A percentile compares a stretch with the other conserved stretches of the same genome.
Evolutionary conservation across 2,329 filamentous ascomycete species (phyloP).

Genomic region (Colletotrichum zoysiae): DNA sequence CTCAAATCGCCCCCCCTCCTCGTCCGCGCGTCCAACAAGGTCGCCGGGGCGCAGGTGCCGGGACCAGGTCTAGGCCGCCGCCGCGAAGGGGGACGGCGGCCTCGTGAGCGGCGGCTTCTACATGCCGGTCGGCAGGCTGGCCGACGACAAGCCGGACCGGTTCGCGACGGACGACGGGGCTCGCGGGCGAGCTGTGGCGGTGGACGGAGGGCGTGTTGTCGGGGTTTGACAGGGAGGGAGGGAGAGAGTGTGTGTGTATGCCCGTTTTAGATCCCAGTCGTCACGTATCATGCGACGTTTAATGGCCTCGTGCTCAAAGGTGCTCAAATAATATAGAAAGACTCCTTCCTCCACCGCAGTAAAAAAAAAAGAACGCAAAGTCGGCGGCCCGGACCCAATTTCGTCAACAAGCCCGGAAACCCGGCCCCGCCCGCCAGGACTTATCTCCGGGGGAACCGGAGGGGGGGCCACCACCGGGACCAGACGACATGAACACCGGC

Average conservation of each 20-base stretch:
- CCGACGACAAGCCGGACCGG: slow-evolving; percentile 43
- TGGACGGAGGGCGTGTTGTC: slow-evolving; percentile 51
- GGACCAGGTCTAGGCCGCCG: slow-evolving; percentile 51
- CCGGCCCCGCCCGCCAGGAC: not conserved
- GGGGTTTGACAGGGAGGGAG: slow-evolving; percentile 4
- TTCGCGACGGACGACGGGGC: slow-evolving; percentile 45
- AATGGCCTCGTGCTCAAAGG: not conserved
- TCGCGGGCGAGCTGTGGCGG: slow-evolving; percentile 54
- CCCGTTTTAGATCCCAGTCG: not conserved
- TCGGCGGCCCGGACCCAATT: not conserved
- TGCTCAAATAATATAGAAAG: not conserved
- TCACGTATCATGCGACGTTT: not conserved
- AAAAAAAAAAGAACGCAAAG: not conserved
- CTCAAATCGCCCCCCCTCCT: no score
- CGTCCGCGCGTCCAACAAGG: slow-evolving; percentile 44
- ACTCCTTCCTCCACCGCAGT: no score
- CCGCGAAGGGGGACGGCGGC: slow-evolving; percentile 41
- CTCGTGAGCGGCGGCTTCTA: slow-evolving; percentile 45
- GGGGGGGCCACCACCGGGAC: slow-evolving; percentile 10
- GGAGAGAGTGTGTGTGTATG: not conserved
- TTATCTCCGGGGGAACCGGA: slow-evolving; percentile 4
- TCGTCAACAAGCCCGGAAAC: not conserved
- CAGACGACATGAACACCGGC: not conserved
- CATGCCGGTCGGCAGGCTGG: slow-evolving; percentile 47
- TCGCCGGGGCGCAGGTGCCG: slow-evolving; percentile 48